Evolutionary conservation across 2,329 filamentous ascomycete species (phyloP), one percentile per base, ranked within the genome.

Genomic region (Xylariaceae sp.): DNA sequence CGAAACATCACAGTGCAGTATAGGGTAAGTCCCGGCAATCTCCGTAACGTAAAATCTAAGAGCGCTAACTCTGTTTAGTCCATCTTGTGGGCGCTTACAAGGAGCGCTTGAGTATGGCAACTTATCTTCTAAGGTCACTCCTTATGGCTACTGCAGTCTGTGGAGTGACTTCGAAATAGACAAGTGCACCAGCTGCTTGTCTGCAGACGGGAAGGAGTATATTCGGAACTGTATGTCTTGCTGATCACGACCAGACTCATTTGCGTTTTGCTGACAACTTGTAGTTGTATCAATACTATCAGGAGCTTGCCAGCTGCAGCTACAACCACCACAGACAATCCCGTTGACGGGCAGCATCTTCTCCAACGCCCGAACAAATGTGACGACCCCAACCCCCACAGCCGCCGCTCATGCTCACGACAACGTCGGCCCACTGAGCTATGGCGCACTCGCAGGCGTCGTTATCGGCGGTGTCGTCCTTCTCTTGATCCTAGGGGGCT

Each of bases 361-460:
- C 66, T 81, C 81, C 2, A 67, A 63, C 8, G 67, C 72, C 0
- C 52, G 61, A 0, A 74, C 84, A 33, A 79, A 78, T 53, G 73
- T 82, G 47, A 83, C 81, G 2, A 70, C 72, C 0, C 80, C 83
- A 0, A 71, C 75, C 0, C 70, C 76, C 0, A 70, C 71, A 0
- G 69, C 73, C 6, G 69, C 71, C 0, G 67, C 77, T n/a, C 57
- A 73, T 33, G 70, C 74, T 0, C 67, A 73, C 24, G 75, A 77
- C 64, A 24, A 67, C 72, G 27, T 70, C 73, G 77, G 79, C 0
- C 74, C 80, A 0, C 65, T 87, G 6, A 76, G 70, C 2, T 71
- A 85, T 1, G 81, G 78, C 4, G 80, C 75, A 10, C 81, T 83
- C 49, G 81, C 85, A 0, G 84, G 83, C 57, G 81, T 87, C 45